These are phyloP conservation scores for Fusarium verticillioides DNA, from an alignment of 2,329 filamentous ascomycete genomes.

Conservation along the genomic window DNA sequence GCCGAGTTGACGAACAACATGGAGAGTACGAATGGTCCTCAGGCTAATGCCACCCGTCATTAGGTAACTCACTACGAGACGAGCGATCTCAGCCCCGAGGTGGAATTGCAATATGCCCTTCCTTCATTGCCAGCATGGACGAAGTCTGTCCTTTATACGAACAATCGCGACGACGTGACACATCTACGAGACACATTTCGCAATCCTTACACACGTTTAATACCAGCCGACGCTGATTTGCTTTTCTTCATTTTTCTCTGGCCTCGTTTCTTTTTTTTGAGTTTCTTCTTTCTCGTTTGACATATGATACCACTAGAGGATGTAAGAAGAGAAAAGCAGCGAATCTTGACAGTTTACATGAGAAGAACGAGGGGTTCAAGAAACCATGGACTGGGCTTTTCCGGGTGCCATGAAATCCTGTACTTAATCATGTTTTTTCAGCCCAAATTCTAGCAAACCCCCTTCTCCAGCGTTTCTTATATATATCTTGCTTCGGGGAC, in stretches of 20 bases:
- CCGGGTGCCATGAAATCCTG: slow-evolving; percentile 24
- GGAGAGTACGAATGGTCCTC: slow-evolving; percentile 64
- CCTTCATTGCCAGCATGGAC: slow-evolving; percentile 11
- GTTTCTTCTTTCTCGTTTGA: slow-evolving; percentile 32
- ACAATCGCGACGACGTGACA: slow-evolving; percentile 26
- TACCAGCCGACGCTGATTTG: slow-evolving; percentile 40
- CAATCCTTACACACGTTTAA: slow-evolving; percentile 40
- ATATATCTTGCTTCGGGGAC: slow-evolving; percentile 3
- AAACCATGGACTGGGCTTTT: slow-evolving; percentile 11
- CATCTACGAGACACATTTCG: slow-evolving; percentile 39
- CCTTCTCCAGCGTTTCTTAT: slow-evolving; percentile 1
- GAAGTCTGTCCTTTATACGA: slow-evolving; percentile 28
- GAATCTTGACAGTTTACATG: slow-evolving; percentile 34
- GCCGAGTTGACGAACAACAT: slow-evolving; percentile 91
- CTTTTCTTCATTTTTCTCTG: slow-evolving; percentile 40
- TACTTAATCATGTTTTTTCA: slow-evolving; percentile 36
- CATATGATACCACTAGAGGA: slow-evolving; percentile 49
- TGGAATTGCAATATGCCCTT: slow-evolving; percentile 16
- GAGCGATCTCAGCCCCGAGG: neutral
- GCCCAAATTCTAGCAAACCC: slow-evolving; percentile 12
- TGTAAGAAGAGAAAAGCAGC: slow-evolving; percentile 41
- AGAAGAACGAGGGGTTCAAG: slow-evolving; percentile 22
- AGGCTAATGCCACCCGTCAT: slow-evolving; percentile 34
- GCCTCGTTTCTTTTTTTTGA: slow-evolving; percentile 30
- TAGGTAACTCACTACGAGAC: slow-evolving; percentile 11